Percentiles rank a stretch among this genome's conserved stretches.
Conservation (phyloP, 352 stramenopile species). For the Globisporangium cylindrosporum region DNA sequence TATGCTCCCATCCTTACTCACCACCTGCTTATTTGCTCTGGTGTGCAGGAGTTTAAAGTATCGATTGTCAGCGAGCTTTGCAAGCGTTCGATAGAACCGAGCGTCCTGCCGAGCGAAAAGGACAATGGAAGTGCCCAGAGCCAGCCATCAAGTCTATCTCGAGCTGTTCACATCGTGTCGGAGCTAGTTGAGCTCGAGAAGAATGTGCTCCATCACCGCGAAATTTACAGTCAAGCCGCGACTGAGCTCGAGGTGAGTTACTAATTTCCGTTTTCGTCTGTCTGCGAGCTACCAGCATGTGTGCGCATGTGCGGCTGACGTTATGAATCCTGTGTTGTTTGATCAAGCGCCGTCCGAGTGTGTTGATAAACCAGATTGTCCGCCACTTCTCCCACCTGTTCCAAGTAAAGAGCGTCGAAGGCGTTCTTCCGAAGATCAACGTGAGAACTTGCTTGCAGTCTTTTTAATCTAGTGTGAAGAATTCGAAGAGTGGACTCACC, state of each 20-base stretch:
- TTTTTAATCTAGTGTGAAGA: neutral
- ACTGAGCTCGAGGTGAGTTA: conserved; percentile 64
- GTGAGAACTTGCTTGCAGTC: conserved; percentile 24
- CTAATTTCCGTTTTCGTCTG: neutral
- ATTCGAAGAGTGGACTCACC: neutral
- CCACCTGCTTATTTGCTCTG: no score
- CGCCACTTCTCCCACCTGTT: conserved; percentile 88
- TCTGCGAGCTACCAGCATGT: no score
- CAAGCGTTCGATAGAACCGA: conserved; percentile 53
- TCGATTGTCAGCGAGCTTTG: conserved; percentile 56
- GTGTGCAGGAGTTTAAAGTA: conserved; percentile 37
- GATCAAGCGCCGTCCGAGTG: conserved; percentile 58
- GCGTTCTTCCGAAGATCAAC: conserved; percentile 90
- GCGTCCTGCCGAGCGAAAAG: conserved; percentile 22
- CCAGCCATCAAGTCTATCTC: conserved; percentile 41
- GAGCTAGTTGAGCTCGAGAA: conserved; percentile 86
- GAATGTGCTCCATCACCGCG: conserved; percentile 68
- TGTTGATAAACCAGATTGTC: conserved; percentile 86
- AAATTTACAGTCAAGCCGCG: conserved; percentile 82
- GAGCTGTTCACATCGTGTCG: conserved; percentile 63
- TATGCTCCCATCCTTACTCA: no score
- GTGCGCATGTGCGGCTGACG: neutral
- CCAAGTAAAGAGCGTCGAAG: conserved; percentile 79
- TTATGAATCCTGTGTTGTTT: conserved; percentile 3
- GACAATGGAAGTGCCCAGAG: conserved; percentile 12